Evolutionary conservation across 2,329 filamentous ascomycete genomes (phyloP).

Genomic region (Fusarium compactum): DNA sequence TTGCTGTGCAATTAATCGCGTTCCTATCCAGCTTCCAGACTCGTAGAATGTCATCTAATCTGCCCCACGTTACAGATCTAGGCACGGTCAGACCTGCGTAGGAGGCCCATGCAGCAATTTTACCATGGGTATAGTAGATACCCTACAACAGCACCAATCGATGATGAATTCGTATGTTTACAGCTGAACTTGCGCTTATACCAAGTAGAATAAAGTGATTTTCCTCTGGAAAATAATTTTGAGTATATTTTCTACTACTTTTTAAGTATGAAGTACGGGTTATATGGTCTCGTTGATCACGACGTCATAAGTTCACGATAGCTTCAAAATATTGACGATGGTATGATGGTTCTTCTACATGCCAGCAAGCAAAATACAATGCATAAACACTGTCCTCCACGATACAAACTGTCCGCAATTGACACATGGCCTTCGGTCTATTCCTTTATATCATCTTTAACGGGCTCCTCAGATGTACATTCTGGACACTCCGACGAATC

Average conservation of each 20-base stretch:
- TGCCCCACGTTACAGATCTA: slow-evolving; percentile 12
- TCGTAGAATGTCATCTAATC: neutral
- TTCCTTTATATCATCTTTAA: neutral
- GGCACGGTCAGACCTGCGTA: neutral
- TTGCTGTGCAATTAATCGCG: slow-evolving; percentile 2
- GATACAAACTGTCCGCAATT: neutral
- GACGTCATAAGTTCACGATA: neutral
- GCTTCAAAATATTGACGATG: neutral
- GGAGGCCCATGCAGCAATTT: neutral
- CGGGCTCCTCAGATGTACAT: neutral
- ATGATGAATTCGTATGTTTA: neutral
- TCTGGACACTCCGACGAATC: neutral
- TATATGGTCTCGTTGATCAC: accelerated
- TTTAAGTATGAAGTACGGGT: accelerated
- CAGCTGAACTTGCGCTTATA: neutral
- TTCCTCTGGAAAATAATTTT: neutral
- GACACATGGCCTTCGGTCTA: neutral
- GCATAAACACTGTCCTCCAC: neutral
- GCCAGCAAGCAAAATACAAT: neutral
- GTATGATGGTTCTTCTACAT: accelerated
- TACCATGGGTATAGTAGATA: neutral
- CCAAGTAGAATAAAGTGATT: accelerated
- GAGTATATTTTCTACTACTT: neutral
- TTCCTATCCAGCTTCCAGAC: neutral
- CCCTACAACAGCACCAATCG: slow-evolving; percentile 10